These are phyloP conservation scores for Alternaria ventricosa DNA, from an alignment of 2,329 filamentous ascomycete genomes.

Conservation along the genomic window DNA sequence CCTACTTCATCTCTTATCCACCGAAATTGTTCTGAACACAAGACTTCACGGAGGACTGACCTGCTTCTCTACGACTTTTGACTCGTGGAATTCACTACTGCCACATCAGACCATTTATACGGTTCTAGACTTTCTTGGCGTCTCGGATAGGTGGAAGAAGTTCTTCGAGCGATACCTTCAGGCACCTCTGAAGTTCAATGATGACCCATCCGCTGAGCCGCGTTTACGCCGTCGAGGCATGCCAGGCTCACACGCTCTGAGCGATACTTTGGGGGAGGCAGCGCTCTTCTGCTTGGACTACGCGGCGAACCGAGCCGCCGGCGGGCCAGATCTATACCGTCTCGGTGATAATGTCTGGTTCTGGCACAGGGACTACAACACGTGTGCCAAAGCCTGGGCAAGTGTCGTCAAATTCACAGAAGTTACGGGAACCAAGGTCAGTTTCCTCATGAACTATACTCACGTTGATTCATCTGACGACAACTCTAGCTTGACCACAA, in stretches of 20 bases:
- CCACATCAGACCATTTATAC: conserved; percentile 55
- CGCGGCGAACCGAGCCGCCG: conserved; percentile 52
- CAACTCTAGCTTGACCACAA: conserved; percentile 45
- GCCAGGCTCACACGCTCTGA: conserved; percentile 55
- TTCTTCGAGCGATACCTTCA: conserved; percentile 57
- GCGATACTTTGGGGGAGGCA: conserved; percentile 57
- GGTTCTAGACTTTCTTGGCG: conserved; percentile 55
- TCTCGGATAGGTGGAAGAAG: conserved; percentile 50
- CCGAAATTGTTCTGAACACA: conserved; percentile 42
- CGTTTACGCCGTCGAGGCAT: conserved; percentile 54
- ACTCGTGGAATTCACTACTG: conserved; percentile 45
- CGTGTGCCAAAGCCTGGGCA: conserved; percentile 53
- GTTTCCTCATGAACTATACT: neutral
- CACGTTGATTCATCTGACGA: neutral
- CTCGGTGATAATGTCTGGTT: conserved; percentile 60
- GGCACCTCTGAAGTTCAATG: conserved; percentile 54
- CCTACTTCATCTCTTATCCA: conserved; percentile 39
- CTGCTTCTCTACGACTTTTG: conserved; percentile 40
- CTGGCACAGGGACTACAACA: conserved; percentile 51
- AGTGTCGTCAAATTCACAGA: conserved; percentile 52
- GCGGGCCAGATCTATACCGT: conserved; percentile 54
- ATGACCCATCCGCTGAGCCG: conserved; percentile 41
- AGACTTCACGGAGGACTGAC: conserved; percentile 37
- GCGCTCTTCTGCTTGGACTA: conserved; percentile 58
- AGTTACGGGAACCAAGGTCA: conserved; percentile 50